phyloP scores from a whole-genome alignment of 2,329 filamentous ascomycete genomes.

The Aspergillus tubingensis region DNA sequence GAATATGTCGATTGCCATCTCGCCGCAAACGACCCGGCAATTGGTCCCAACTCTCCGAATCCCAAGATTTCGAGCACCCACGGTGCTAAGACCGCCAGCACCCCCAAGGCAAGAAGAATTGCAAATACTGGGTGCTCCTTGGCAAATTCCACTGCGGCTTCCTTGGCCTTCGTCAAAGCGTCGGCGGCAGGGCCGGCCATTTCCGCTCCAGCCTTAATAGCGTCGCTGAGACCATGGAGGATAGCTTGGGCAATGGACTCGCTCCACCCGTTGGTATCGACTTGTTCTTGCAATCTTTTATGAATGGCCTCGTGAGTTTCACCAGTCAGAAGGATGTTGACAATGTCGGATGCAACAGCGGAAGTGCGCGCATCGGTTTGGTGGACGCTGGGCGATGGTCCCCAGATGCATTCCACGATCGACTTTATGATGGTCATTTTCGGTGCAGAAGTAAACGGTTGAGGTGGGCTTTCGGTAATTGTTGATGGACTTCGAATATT shows the following conservation, averaged over 20 bases:
- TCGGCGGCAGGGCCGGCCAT: conserved; percentile 20
- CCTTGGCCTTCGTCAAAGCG: conserved; percentile 16
- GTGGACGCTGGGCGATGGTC: neutral
- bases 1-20: conserved; percentile 43
- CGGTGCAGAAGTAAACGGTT: neutral
- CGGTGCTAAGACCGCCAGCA: conserved; percentile 26
- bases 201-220: conserved; percentile 14
- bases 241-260: conserved; percentile 16
- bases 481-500: neutral
- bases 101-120: conserved; percentile 28
- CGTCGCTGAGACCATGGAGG: conserved; percentile 16
- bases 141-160: conserved; percentile 22
- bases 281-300: conserved; percentile 14
- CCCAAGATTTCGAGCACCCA: conserved; percentile 31
- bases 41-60: conserved; percentile 28
- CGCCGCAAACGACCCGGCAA: conserved; percentile 42
- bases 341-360: conserved; percentile 8
- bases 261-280: conserved; percentile 18
- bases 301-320: neutral
- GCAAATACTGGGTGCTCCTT: conserved; percentile 27
- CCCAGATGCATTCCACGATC: conserved; percentile 6
- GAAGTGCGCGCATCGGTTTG: neutral
- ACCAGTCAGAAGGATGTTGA: conserved; percentile 12
- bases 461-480: neutral
- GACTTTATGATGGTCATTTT: neutral